Base-by-base conservation (phyloP, 108 stramenopile genomes). In the Fragilaria radians region DNA sequence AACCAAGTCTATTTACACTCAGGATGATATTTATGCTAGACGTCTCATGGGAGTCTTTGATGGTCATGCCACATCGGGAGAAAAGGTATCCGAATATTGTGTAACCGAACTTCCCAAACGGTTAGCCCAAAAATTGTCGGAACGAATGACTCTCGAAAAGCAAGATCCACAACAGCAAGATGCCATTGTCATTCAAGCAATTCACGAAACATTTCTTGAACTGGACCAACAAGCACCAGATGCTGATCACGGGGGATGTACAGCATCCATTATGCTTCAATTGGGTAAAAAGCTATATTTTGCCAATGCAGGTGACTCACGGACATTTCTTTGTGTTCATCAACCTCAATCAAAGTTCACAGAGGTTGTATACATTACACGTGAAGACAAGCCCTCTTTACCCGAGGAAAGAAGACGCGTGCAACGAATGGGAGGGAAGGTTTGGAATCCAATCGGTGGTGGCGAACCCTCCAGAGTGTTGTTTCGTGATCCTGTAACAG, bases 281-380 rank as follows among this genome's bases (percentile, higher is more conserved):
- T 52, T 85, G 54, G 85, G 66, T 5, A 45, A 78, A 24, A 72
- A 78, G 36, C 46, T 85, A n/a, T 91, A 73, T 32, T 42, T 91
- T 59, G 90, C 90, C 32, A 91, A 91, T 70, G 82, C 89, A 7
- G 89, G 89, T 45, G 89, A 90, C 59, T 74, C 72, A 23, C 68
- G 65, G 34, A 74, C 80, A 23, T 24, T 65, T 52, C 63, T 5
- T 74, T 74, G 22, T 42, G 71, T 21, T 67, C 62, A 45, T 62
- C 57, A 28, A 76, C 66, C 57, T 61, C 63, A 50, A 62, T 36
- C 28, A 31, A 56, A 52, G 22, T 50, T 24, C 5, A 74, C 77
- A 5, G 54, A 54, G 3, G 55, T 79, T 24, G 63, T 79, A 30
- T 72, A 54, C 63, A 71, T 67, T 0, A 79, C 70, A 23, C 36